Evolutionary conservation across 2,329 filamentous ascomycete species (phyloP).

Genomic region (Pseudogymnoascus sp.): DNA sequence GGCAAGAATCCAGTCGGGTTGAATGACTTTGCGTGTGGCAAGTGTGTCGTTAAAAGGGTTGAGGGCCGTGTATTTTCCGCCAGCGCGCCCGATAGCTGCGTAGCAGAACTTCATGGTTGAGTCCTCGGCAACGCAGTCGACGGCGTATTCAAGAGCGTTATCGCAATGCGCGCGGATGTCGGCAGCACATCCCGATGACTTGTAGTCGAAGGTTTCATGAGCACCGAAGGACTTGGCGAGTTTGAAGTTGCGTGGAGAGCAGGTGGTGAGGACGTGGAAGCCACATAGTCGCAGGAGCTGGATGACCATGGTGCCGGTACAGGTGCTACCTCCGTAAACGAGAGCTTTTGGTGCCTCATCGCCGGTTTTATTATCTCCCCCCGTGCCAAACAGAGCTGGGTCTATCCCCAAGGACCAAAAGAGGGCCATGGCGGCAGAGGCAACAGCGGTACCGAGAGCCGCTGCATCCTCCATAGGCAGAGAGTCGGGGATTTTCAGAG

Average conservation of each 20-base stretch:
- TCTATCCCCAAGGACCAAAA: too few species aligned
- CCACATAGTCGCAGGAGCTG: conserved; percentile 24
- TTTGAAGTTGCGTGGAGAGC: conserved; percentile 32
- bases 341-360: conserved; percentile 10
- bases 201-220: conserved; percentile 36
- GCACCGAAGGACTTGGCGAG: conserved; percentile 36
- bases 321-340: conserved; percentile 27
- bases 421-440: too few species aligned
- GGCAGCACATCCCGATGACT: conserved; percentile 21
- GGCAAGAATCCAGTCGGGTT: too few species aligned
- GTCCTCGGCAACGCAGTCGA: conserved; percentile 32
- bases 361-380: too few species aligned
- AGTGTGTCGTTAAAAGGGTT: conserved; percentile 22
- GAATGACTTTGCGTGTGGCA: too few species aligned
- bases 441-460: conserved; percentile 10
- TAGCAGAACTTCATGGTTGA: conserved; percentile 33
- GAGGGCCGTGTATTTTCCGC: conserved; percentile 34
- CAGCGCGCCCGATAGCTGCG: conserved; percentile 31
- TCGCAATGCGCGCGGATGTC: conserved; percentile 32
- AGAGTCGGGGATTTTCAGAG: conserved; percentile 23
- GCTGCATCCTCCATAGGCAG: conserved; percentile 31
- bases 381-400: too few species aligned
- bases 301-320: conserved; percentile 29
- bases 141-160: conserved; percentile 26
- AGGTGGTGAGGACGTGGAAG: conserved; percentile 28